A percentile compares a stretch with the other conserved stretches of the same genome.
Evolutionary conservation across 768 basidiomycete species (phyloP).

Genomic region (Piloderma croceum): DNA sequence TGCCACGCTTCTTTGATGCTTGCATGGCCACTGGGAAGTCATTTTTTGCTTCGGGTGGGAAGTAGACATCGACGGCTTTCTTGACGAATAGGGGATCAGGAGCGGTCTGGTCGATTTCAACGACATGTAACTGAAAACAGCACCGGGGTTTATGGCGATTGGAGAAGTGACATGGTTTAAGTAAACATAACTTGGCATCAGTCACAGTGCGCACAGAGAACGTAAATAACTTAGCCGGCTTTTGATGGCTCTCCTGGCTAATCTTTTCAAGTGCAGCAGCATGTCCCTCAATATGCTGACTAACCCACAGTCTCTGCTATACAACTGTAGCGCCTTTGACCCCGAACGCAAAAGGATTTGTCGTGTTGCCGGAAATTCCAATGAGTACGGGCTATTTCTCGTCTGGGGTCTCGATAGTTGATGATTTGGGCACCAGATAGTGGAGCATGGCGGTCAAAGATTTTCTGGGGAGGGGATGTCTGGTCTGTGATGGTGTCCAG

Average conservation of each 20-base stretch:
- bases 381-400: conserved; percentile 98
- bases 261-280: conserved; percentile 93
- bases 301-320: conserved; percentile 86
- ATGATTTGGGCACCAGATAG: conserved; percentile 95
- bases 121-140: conserved; percentile 78
- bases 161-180: background rate
- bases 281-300: conserved; percentile 97
- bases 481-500: conserved; percentile 76
- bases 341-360: conserved; percentile 94
- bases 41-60: conserved; percentile 95
- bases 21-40: conserved; percentile 99
- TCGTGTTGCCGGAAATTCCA: conserved; percentile 88
- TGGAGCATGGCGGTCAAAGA: conserved; percentile 95
- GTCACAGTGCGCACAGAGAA: conserved; percentile 96
- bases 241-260: conserved; percentile 83
- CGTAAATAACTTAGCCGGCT: conserved; percentile 84
- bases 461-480: conserved; percentile 79
- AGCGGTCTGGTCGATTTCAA: conserved; percentile 94
- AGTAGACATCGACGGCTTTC: conserved; percentile 98
- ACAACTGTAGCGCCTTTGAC: conserved; percentile 97
- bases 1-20: conserved; percentile 93
- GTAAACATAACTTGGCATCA: conserved; percentile 80
- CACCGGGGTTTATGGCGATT: conserved; percentile 4
- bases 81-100: conserved; percentile 91
- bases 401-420: conserved; percentile 91